A percentile compares a stretch with the other conserved stretches of the same genome.
Conservation (phyloP, 2,329 filamentous ascomycete species). For the Microcyclospora tardicrescens region DNA sequence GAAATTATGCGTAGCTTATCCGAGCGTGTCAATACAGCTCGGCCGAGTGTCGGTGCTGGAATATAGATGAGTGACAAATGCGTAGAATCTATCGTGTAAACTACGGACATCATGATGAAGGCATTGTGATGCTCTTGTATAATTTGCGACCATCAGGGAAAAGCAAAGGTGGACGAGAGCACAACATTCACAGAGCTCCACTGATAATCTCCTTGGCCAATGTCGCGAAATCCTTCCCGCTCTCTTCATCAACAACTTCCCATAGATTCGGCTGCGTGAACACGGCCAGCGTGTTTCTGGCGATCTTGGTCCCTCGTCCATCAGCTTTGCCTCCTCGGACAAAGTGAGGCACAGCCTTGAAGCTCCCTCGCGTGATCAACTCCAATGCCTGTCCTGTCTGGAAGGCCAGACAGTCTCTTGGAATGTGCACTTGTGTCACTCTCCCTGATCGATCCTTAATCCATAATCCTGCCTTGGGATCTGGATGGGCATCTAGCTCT, state of each 20-base stretch:
- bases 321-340: conserved; percentile 61
- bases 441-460: conserved; percentile 74
- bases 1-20: too few relatives aligned
- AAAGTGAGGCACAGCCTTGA: conserved; percentile 93
- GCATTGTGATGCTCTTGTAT: too few relatives aligned
- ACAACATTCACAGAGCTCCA: neutral
- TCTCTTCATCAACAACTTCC: conserved; percentile 57
- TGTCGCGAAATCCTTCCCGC: conserved; percentile 53
- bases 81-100: too few relatives aligned
- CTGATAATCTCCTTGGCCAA: conserved; percentile 43
- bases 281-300: conserved; percentile 75
- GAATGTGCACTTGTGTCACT: conserved; percentile 85
- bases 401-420: conserved; percentile 82
- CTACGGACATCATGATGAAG: too few relatives aligned
- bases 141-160: too few relatives aligned
- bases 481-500: conserved; percentile 65
- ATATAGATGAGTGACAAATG: too few relatives aligned
- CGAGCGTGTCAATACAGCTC: too few relatives aligned
- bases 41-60: too few relatives aligned
- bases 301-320: conserved; percentile 30
- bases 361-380: conserved; percentile 77
- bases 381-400: conserved; percentile 90
- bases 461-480: conserved; percentile 79
- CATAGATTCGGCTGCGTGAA: conserved; percentile 93
- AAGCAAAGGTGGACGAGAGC: too few relatives aligned